A percentile compares a stretch with the other conserved stretches of the same genome.
Evolutionary conservation across 106 monocot species (phyloP).

Genomic region (Dendrobium chrysotoxum): DNA sequence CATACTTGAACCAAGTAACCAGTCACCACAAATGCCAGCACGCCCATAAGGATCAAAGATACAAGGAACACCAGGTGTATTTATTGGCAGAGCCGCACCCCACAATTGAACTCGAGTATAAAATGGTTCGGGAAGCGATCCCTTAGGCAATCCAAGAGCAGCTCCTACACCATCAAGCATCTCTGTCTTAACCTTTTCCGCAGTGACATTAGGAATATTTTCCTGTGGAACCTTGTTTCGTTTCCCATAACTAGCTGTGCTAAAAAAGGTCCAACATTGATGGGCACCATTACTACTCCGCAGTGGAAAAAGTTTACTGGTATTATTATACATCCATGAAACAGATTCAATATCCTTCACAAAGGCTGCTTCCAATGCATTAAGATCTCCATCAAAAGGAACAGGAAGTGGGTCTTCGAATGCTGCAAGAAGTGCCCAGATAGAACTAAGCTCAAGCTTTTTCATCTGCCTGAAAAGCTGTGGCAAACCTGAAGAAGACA

Average conservation of each 20-base stretch:
- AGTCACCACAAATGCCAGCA: slow-evolving; percentile 98
- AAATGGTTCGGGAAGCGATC: slow-evolving; percentile 52
- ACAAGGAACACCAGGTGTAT: slow-evolving; percentile 63
- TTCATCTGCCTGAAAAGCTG: slow-evolving; percentile 83
- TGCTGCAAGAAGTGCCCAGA: slow-evolving; percentile 98
- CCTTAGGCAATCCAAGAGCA: slow-evolving; percentile 75
- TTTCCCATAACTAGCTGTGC: slow-evolving; percentile 74
- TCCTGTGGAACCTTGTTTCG: slow-evolving; percentile 94
- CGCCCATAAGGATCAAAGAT: slow-evolving; percentile 88
- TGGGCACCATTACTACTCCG: slow-evolving; percentile 18
- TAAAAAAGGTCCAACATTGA: slow-evolving; percentile 94
- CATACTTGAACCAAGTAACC: slow-evolving; percentile 88
- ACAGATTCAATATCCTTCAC: slow-evolving; percentile 67
- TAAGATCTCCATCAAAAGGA: slow-evolving; percentile 12
- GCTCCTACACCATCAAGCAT: slow-evolving; percentile 78
- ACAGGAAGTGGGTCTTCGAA: slow-evolving; percentile 69
- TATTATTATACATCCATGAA: slow-evolving; percentile 96
- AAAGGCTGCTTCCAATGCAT: slow-evolving; percentile 82
- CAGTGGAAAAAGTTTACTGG: slow-evolving; percentile 52
- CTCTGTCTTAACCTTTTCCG: slow-evolving; percentile 72
- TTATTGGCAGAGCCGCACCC: slow-evolving; percentile 91
- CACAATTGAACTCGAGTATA: slow-evolving; percentile 84
- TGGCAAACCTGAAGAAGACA: slow-evolving; percentile 82
- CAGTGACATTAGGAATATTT: slow-evolving; percentile 73
- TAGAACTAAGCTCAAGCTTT: slow-evolving; percentile 81